A percentile compares a stretch with the other conserved stretches of the same genome.
Evolutionary conservation across 257 asterid genomes (phyloP).

Genomic region (Ocimum tenuiflorum): DNA sequence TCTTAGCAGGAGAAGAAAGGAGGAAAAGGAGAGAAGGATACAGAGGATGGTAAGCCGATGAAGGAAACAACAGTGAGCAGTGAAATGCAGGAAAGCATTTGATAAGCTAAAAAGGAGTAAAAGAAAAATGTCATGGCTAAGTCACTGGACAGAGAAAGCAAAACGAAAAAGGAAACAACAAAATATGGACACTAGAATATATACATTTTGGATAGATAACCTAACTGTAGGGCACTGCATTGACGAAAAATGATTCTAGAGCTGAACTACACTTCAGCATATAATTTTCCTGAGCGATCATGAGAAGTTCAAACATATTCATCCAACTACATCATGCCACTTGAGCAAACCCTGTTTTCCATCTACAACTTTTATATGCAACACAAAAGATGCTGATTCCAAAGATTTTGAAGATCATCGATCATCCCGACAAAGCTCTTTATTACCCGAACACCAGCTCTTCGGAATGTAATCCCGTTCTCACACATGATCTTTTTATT

Average conservation of each 20-base stretch:
- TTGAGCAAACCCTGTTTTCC: slow-evolving; percentile 19
- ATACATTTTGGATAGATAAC: slow-evolving; percentile 32
- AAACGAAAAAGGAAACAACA: neutral
- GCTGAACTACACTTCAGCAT: slow-evolving; percentile 12
- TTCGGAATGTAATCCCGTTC: slow-evolving; percentile 21
- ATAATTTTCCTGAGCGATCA: slow-evolving; percentile 12
- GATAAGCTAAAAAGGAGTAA: neutral
- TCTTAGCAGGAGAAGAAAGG: neutral
- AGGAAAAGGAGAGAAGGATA: slow-evolving; percentile 3
- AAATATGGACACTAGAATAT: slow-evolving; percentile 21
- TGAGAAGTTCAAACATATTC: slow-evolving; percentile 15
- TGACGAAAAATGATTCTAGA: slow-evolving; percentile 11
- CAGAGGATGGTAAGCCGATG: slow-evolving; percentile 12
- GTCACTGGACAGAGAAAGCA: neutral
- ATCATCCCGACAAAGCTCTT: slow-evolving; percentile 38
- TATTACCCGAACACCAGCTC: slow-evolving; percentile 24
- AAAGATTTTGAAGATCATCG: slow-evolving; percentile 26
- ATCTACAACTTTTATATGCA: slow-evolving; percentile 11
- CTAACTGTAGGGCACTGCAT: slow-evolving; percentile 7
- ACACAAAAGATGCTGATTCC: neutral
- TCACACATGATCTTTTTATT: slow-evolving; percentile 32
- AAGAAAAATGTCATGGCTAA: slow-evolving; percentile 17
- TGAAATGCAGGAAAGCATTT: neutral
- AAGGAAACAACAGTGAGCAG: neutral
- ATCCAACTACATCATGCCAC: slow-evolving; percentile 8